phyloP scores from a whole-genome alignment of 1,284 basidiomycete genomes.

The Moesziomyces antarcticus region DNA sequence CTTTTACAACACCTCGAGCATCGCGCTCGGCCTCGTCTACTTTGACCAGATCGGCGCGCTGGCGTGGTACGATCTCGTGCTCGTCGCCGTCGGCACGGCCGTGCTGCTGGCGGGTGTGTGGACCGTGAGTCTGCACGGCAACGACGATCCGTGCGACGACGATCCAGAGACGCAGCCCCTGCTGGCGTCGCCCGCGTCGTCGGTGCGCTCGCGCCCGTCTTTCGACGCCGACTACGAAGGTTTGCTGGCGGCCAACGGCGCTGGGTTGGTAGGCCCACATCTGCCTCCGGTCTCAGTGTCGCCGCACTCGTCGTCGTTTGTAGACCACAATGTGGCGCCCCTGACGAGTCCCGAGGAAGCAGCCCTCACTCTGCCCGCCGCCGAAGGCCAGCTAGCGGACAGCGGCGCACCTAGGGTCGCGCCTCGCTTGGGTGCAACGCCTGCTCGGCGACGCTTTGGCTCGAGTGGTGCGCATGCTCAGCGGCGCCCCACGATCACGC shows the following conservation, averaged over 20 bases:
- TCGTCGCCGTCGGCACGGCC: conserved; percentile 82
- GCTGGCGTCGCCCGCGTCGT: conserved; percentile 11
- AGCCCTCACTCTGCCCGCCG: conserved; percentile 17
- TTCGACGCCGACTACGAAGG: conserved; percentile 24
- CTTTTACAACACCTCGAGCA: conserved; percentile 90
- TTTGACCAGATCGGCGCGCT: conserved; percentile 87
- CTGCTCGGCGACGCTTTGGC: conserved; percentile 15
- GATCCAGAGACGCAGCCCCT: conserved; percentile 21
- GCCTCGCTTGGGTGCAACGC: conserved; percentile 12
- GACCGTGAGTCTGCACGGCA: conserved; percentile 74
- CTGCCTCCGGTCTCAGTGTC: conserved; percentile 36
- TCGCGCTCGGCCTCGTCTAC: conserved; percentile 76
- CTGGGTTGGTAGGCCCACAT: conserved; percentile 53
- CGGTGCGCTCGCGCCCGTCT: conserved; percentile 6
- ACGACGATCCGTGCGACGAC: conserved; percentile 22
- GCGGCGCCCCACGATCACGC: conserved; percentile 46
- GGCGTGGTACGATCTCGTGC: conserved; percentile 75
- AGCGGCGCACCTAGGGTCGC: conserved; percentile 5
- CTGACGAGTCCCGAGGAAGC: conserved; percentile 31
- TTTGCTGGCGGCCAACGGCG: conserved; percentile 44
- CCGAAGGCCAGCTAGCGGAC: conserved; percentile 2
- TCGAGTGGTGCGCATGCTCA: conserved; percentile 3
- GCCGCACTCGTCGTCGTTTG: conserved; percentile 24
- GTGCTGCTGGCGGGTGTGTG: conserved; percentile 88
- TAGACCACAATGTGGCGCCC: conserved; percentile 28